These are phyloP conservation scores for Cercospora sp. DNA, from an alignment of 2,329 filamentous ascomycete genomes.

Conservation along the genomic window DNA sequence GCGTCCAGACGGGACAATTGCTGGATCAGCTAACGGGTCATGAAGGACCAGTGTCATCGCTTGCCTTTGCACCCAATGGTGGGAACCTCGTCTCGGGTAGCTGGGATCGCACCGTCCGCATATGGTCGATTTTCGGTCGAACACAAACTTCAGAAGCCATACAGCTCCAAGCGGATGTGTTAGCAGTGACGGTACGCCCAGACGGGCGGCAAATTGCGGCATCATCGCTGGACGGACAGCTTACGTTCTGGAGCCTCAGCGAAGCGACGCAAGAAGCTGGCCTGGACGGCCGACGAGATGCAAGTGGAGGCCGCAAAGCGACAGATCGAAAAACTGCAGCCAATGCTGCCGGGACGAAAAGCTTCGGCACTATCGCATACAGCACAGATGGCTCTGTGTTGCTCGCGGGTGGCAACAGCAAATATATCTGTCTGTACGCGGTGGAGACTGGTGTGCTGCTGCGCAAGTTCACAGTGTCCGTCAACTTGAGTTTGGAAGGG, in stretches of 20 bases:
- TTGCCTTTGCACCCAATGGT: constrained; percentile 87
- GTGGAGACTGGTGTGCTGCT: constrained; percentile 85
- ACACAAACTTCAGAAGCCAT: constrained; percentile 94
- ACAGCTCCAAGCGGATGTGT: constrained; percentile 85
- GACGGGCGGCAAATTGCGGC: constrained; percentile 90
- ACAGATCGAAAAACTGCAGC: constrained; percentile 87
- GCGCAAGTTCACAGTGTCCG: constrained; percentile 92
- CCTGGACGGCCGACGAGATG: constrained; percentile 85
- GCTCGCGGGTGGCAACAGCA: constrained; percentile 91
- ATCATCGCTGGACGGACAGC: constrained; percentile 86
- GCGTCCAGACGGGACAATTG: constrained; percentile 93
- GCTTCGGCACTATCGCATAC: constrained; percentile 83
- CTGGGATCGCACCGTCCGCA: constrained; percentile 92
- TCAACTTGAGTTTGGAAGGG: constrained; percentile 92
- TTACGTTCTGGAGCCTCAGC: constrained; percentile 91
- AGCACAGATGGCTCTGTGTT: constrained; percentile 90
- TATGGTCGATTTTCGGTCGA: constrained; percentile 93
- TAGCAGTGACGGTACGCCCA: constrained; percentile 81
- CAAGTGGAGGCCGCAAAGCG: constrained; percentile 86
- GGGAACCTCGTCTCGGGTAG: constrained; percentile 83
- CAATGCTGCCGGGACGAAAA: constrained; percentile 86
- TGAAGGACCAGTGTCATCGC: constrained; percentile 85
- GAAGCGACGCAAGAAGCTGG: constrained; percentile 84
- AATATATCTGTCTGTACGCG: constrained; percentile 98
- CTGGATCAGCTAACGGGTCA: constrained; percentile 89